Evolutionary conservation across 139 green algal genomes (phyloP).

Genomic region (Yamagishiella unicocca): DNA sequence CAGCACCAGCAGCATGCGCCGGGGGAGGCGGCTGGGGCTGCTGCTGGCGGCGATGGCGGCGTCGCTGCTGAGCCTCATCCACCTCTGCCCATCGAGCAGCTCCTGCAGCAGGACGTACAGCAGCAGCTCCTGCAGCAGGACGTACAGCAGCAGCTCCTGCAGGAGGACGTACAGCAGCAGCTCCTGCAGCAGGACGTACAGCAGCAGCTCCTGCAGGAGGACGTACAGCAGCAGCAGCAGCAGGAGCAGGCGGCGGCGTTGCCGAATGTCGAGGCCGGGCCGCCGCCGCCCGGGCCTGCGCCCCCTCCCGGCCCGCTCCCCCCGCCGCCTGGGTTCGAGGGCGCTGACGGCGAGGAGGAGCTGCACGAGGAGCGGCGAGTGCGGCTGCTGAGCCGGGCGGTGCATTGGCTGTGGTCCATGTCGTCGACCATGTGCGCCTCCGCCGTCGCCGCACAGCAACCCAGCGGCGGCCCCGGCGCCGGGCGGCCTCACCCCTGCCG

Average conservation of each 20-base stretch:
- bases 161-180: too few species aligned
- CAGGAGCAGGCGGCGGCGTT: background rate
- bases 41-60: background rate
- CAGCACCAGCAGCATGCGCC: background rate
- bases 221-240: background rate
- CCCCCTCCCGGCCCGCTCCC: background rate
- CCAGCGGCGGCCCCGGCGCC: background rate
- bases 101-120: too few species aligned
- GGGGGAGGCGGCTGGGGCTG: background rate
- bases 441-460: background rate
- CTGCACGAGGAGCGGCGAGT: background rate
- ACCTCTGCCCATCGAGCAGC: background rate
- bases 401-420: slow-evolving; percentile 15
- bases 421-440: background rate
- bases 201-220: background rate
- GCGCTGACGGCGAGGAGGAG: background rate
- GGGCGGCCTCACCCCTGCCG: slow-evolving; percentile 17
- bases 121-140: too few species aligned
- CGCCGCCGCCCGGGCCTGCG: too few species aligned
- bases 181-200: too few species aligned
- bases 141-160: too few species aligned
- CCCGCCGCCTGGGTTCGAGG: background rate
- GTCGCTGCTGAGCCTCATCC: too few species aligned
- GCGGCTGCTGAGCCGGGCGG: slow-evolving; percentile 21
- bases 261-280: background rate